Evolutionary conservation across 306 rosid genomes (phyloP), one percentile per base, ranked within the genome.

Genomic region (Vigna reflexopilosa): DNA sequence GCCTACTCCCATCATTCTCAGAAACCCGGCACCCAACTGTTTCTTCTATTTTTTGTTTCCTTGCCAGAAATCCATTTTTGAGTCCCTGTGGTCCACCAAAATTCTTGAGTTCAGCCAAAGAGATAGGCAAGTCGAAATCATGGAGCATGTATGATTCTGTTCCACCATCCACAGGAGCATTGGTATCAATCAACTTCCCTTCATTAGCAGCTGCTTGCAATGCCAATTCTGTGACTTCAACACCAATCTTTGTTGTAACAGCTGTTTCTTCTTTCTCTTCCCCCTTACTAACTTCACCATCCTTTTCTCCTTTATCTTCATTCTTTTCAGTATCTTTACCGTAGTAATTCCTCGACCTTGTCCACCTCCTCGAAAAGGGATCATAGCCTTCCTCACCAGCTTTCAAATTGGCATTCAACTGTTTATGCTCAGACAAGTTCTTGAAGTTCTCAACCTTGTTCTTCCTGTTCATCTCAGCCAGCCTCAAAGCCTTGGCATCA

Each of bases 361-460:
- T 88, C 96, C 96, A 90, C 78, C 91, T 83, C 64, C 93, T 88
- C 1, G 93, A 90, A 76, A 88, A 87, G 0, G 93, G 93, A 86
- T 90, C 96, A 80, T 87, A 85, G 40, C 89, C 96, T 5, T 77
- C 88, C 47, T 88, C 91, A 17, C 96, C 90, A 1, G 81, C 90
- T 82, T 85, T 88, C 55, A 85, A 54, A 75, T 84, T 86, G 5
- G 51, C 74, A 8, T 6, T 50, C 58, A 7, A 55, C 2, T 56
- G 74, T 81, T 79, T 90, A 78, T 51, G 26, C 52, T 85, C 86
- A 2, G 91, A 85, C 64, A 85, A 77, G 75, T 34, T 90, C 59
- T 85, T 90, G 77, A 82, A 87, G 54, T 90, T 90, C 73, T 87
- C 96, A 49, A 86, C 77, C 76, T 42, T 86, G 78, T 90, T 90